Conservation (phyloP, 106 monocot species). For the Amphibolis antarctica region DNA sequence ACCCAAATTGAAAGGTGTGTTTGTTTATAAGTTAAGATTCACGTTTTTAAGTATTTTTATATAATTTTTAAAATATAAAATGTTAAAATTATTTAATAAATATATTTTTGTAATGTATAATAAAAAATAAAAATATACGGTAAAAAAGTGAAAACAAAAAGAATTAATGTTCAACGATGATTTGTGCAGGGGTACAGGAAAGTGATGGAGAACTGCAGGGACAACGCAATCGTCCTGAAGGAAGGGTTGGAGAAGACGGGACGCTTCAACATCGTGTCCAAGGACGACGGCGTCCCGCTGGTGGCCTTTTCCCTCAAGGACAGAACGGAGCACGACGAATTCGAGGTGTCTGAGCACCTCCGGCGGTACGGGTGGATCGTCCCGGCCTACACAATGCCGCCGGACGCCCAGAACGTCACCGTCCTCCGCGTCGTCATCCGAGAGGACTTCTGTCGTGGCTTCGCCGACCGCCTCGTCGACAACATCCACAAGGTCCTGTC, state of each 20-base stretch:
- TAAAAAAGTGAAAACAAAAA: too few relatives aligned
- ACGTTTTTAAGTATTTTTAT: too few relatives aligned
- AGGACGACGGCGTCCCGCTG: conserved; percentile 74
- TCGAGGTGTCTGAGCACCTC: conserved; percentile 67
- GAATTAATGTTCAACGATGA: too few relatives aligned
- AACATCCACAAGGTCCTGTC: conserved; percentile 60
- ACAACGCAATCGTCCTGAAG: conserved; percentile 60
- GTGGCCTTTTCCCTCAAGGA: conserved; percentile 93
- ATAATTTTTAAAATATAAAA: too few relatives aligned
- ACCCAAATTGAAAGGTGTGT: too few relatives aligned
- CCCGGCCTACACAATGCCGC: conserved; percentile 93
- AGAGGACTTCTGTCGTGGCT: conserved; percentile 76
- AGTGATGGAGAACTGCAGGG: conserved; percentile 87
- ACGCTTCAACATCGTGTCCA: conserved; percentile 67
- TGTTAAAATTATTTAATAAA: too few relatives aligned
- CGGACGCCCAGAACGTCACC: conserved; percentile 61
- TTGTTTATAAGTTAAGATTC: too few relatives aligned
- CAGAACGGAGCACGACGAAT: conserved; percentile 44
- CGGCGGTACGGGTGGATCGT: conserved; percentile 91
- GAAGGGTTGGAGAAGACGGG: conserved; percentile 48
- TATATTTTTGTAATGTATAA: too few relatives aligned
- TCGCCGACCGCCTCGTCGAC: conserved; percentile 58
- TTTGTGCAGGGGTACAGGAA: conserved; percentile 73
- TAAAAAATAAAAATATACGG: too few relatives aligned
- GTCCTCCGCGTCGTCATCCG: conserved; percentile 77